phyloP scores from a whole-genome alignment of 2,329 filamentous ascomycete species.

The Neofusicoccum umdonicola region DNA sequence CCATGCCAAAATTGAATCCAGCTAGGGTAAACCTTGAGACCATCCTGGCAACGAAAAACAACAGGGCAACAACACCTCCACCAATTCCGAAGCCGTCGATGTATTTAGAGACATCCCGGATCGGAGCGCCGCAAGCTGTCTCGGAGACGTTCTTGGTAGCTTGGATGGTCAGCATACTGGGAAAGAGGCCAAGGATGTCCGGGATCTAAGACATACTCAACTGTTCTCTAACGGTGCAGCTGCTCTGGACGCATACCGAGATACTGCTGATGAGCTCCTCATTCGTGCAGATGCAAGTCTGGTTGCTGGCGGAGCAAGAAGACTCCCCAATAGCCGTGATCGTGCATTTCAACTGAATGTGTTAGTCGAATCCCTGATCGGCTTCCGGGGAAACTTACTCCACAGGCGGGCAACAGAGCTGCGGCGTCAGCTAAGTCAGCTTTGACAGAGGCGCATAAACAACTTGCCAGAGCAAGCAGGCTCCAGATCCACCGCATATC shows the following conservation, averaged over 20 bases:
- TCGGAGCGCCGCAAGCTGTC: conserved; percentile 32
- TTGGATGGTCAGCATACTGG: conserved; percentile 12
- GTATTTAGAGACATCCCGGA: conserved; percentile 34
- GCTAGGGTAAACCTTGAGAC: conserved; percentile 33
- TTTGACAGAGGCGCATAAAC: not conserved
- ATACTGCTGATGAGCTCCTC: conserved; percentile 22
- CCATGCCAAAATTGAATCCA: conserved; percentile 37
- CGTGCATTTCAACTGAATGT: not conserved
- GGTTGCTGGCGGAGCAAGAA: conserved; percentile 26
- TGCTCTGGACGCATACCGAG: conserved; percentile 23
- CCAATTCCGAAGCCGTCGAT: conserved; percentile 34
- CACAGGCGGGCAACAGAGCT: not conserved
- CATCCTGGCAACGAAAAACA: conserved; percentile 35
- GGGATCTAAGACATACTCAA: conserved; percentile 23
- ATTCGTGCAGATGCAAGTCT: conserved; percentile 26
- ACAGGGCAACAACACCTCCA: conserved; percentile 32
- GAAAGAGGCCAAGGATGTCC: not conserved
- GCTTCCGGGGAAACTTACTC: not conserved
- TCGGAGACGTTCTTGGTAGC: conserved; percentile 41
- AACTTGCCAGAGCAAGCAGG: not conserved
- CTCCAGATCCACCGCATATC: not conserved
- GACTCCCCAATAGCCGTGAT: conserved; percentile 17
- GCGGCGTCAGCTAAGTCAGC: not conserved
- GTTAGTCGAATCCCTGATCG: not conserved
- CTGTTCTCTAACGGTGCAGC: conserved; percentile 27